Conservation (phyloP, 129 eudicot species). For the Kitagawia praeruptora region DNA sequence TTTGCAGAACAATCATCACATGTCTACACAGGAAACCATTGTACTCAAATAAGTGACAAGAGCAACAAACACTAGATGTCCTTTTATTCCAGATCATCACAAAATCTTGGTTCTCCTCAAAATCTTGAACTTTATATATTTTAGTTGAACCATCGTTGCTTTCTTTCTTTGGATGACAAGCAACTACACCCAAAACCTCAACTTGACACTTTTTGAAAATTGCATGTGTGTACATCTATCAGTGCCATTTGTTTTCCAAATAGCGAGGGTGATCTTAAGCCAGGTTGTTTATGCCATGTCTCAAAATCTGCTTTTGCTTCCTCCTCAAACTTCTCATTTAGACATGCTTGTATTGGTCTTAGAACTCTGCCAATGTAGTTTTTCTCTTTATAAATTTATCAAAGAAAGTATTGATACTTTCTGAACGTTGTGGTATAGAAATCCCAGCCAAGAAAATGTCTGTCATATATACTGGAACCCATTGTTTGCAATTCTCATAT, state of each 20-base stretch:
- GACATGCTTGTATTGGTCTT: constrained; percentile 18
- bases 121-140: constrained; percentile 25
- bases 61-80: constrained; percentile 22
- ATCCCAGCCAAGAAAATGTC: constrained; percentile 30
- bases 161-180: constrained; percentile 33
- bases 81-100: constrained; percentile 19
- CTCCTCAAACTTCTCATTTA: constrained; percentile 29
- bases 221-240: constrained; percentile 26
- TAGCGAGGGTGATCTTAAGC: constrained; percentile 33
- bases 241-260: constrained; percentile 28
- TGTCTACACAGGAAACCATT: constrained; percentile 35
- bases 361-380: constrained; percentile 22
- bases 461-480: constrained; percentile 24
- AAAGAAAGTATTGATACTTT: constrained; percentile 19
- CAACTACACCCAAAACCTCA: constrained; percentile 40
- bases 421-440: constrained; percentile 19
- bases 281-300: constrained; percentile 27
- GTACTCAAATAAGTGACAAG: constrained; percentile 29
- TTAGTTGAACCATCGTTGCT: constrained; percentile 14
- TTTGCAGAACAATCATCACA: constrained; percentile 33
- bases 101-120: constrained; percentile 23
- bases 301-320: constrained; percentile 38
- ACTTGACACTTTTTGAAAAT: constrained; percentile 32
- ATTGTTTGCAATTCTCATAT: constrained; percentile 24
- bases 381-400: constrained; percentile 24